phyloP scores from a whole-genome alignment of 305 asterid species.

The Caryopteris hybrid region DNA sequence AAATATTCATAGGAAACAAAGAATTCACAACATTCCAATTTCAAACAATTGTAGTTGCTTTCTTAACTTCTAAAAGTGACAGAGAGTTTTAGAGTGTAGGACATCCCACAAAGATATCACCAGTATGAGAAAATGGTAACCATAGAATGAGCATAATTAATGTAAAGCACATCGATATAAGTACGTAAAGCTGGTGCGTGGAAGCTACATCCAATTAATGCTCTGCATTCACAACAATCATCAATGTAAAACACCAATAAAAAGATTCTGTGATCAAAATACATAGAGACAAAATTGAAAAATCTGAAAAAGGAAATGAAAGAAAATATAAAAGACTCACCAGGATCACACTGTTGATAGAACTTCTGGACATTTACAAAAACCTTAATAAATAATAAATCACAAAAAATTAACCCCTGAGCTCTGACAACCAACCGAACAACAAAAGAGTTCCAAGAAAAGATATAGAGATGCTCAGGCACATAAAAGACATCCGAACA shows the following conservation, averaged over 20 bases:
- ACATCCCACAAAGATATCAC: neutral
- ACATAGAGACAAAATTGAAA: neutral
- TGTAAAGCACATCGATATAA: neutral
- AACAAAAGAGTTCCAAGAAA: neutral
- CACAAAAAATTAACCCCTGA: neutral
- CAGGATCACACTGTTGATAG: constrained; percentile 37
- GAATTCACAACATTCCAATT: too few species aligned
- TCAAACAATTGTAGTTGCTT: too few species aligned
- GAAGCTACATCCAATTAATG: neutral
- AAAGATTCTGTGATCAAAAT: neutral
- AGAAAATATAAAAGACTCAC: constrained; percentile 22
- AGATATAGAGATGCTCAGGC: neutral
- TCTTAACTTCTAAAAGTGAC: too few species aligned
- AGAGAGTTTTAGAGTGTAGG: too few species aligned
- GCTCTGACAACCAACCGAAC: neutral
- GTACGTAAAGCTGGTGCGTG: too few species aligned
- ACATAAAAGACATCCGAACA: neutral
- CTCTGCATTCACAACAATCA: neutral
- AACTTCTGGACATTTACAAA: constrained; percentile 37
- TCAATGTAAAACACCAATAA: neutral
- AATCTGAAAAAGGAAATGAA: neutral
- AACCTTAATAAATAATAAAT: neutral
- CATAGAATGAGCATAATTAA: neutral
- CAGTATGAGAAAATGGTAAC: neutral
- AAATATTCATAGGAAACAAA: too few species aligned